Evolutionary conservation across 1,139 yeast species (phyloP).

Genomic region (Debaryomycetaceae sp.): DNA sequence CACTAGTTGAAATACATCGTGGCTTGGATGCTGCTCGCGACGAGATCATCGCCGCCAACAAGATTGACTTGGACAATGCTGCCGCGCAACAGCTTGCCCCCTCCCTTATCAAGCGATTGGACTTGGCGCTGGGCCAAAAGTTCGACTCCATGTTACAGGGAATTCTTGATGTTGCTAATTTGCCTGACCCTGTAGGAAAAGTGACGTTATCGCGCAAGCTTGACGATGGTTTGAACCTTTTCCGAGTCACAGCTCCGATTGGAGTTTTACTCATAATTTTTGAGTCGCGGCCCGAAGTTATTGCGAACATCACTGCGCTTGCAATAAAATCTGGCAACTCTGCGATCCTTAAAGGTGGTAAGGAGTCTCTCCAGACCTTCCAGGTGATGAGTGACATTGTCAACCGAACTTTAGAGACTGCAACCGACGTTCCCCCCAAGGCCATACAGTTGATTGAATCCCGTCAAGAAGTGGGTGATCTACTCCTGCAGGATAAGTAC

Average conservation of each 20-base stretch:
- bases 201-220: slow-evolving; percentile 70
- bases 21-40: slow-evolving; percentile 49
- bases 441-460: slow-evolving; percentile 84
- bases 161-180: slow-evolving; percentile 74
- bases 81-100: slow-evolving; percentile 43
- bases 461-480: slow-evolving; percentile 79
- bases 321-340: slow-evolving; percentile 94
- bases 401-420: slow-evolving; percentile 40
- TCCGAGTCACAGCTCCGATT: slow-evolving; percentile 82
- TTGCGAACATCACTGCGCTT: slow-evolving; percentile 92
- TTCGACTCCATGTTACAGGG: slow-evolving; percentile 94
- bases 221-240: slow-evolving; percentile 77
- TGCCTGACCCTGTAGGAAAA: slow-evolving; percentile 87
- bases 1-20: slow-evolving; percentile 63
- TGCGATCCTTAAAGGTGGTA: slow-evolving; percentile 95
- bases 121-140: slow-evolving; percentile 70
- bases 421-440: slow-evolving; percentile 62
- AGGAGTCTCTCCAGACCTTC: slow-evolving; percentile 80
- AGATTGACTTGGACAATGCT: slow-evolving; percentile 66
- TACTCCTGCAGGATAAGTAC: slow-evolving; percentile 74
- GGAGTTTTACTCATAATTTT: slow-evolving; percentile 90
- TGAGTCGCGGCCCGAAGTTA: slow-evolving; percentile 96
- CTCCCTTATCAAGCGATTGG: slow-evolving; percentile 73
- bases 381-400: slow-evolving; percentile 70
- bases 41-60: slow-evolving; percentile 61